Percentiles rank a stretch among this genome's conserved stretches.
These are phyloP conservation scores for Cryptococcus sp. DNA, from an alignment of 1,284 basidiomycete species.

Conservation along the genomic window DNA sequence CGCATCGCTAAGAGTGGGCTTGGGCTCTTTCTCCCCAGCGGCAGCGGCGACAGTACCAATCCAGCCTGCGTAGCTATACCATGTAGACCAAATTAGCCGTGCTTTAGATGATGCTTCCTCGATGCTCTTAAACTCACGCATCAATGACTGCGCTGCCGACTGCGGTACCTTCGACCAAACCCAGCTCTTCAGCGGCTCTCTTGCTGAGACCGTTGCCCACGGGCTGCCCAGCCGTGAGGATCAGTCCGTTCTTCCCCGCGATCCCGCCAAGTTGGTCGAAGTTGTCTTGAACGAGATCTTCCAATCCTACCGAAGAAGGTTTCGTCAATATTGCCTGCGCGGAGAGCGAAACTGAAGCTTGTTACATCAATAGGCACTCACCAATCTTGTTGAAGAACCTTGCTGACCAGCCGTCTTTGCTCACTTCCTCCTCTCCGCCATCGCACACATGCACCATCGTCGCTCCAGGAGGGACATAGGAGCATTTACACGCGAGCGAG, in stretches of 20 bases:
- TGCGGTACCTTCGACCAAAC: slow-evolving; percentile 82
- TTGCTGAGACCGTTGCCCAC: slow-evolving; percentile 81
- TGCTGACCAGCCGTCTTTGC: slow-evolving; percentile 74
- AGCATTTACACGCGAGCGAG: slow-evolving; percentile 95
- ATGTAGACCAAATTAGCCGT: background rate
- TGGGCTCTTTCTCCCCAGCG: slow-evolving; percentile 56
- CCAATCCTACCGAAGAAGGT: slow-evolving; percentile 35
- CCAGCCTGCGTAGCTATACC: slow-evolving; percentile 89
- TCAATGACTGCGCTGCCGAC: slow-evolving; percentile 95
- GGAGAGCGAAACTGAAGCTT: background rate
- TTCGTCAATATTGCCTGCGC: background rate
- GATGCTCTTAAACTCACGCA: slow-evolving; percentile 62
- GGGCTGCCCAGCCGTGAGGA: slow-evolving; percentile 89
- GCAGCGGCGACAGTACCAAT: slow-evolving; percentile 91
- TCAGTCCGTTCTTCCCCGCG: slow-evolving; percentile 60
- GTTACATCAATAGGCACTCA: no score
- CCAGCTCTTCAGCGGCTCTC: slow-evolving; percentile 79
- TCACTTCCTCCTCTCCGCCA: slow-evolving; percentile 46
- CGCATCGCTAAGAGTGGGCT: slow-evolving; percentile 68
- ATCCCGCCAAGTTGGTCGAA: slow-evolving; percentile 79
- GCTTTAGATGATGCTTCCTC: background rate
- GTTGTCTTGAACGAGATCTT: slow-evolving; percentile 57
- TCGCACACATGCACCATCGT: slow-evolving; percentile 49
- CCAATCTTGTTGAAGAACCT: slow-evolving; percentile 85
- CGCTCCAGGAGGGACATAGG: slow-evolving; percentile 75